phyloP scores from a whole-genome alignment of 345 rosid genomes.

The thale cress (Arabidopsis thaliana) region DNA sequence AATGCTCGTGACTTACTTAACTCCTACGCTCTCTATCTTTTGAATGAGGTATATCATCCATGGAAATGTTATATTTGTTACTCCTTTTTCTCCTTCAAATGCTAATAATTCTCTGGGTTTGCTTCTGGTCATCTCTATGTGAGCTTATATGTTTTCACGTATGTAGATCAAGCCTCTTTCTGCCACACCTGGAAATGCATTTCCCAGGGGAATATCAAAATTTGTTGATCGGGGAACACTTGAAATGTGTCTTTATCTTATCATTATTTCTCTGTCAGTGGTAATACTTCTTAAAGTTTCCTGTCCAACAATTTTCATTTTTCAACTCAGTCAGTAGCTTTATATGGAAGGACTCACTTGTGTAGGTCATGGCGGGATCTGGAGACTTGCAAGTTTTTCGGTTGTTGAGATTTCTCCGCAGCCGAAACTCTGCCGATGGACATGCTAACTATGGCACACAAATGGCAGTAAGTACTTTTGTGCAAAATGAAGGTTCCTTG shows the following conservation, averaged over 20 bases:
- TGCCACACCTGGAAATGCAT: constrained; percentile 52
- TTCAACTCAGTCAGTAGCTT: constrained; percentile 27
- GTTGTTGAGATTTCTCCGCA: constrained; percentile 80
- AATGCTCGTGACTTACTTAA: constrained; percentile 85
- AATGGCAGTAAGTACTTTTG: constrained; percentile 71
- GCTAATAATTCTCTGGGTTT: constrained; percentile 16
- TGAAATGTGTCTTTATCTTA: constrained; percentile 90
- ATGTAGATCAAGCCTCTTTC: constrained; percentile 87
- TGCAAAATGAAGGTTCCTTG: constrained; percentile 12
- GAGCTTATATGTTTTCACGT: constrained; percentile 36
- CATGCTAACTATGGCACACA: constrained; percentile 89
- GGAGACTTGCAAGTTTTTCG: constrained; percentile 89
- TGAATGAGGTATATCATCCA: constrained; percentile 77
- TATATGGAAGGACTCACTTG: constrained; percentile 35
- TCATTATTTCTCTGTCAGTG: constrained; percentile 89
- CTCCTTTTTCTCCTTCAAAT: constrained; percentile 14
- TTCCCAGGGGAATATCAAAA: constrained; percentile 79
- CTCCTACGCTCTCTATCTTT: constrained; percentile 75
- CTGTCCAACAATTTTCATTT: constrained; percentile 13
- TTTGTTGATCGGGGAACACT: constrained; percentile 90
- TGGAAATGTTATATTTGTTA: constrained; percentile 29
- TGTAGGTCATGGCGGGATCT: constrained; percentile 97
- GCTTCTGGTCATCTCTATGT: constrained; percentile 19
- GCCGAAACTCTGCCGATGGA: constrained; percentile 79
- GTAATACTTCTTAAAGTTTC: constrained; percentile 45